phyloP scores from a whole-genome alignment of 805 yeast species.

The Nakazawaea wyomingensis region DNA sequence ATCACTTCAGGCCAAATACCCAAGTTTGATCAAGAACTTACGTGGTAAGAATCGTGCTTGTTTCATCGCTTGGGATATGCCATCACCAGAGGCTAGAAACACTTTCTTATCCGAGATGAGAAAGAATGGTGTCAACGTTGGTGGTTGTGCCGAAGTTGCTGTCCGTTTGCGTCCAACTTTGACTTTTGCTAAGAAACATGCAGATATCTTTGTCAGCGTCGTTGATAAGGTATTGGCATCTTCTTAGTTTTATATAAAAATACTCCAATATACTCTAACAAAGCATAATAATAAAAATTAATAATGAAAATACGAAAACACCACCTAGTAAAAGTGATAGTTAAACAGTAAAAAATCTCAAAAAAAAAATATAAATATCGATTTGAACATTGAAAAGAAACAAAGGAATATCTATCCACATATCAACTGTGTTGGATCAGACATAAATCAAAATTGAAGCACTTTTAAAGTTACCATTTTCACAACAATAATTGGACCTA shows the following conservation, averaged over 20 bases:
- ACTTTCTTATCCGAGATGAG: slow-evolving; percentile 40
- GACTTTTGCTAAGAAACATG: slow-evolving; percentile 57
- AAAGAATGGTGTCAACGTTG: slow-evolving; percentile 54
- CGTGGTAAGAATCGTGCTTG: slow-evolving; percentile 63
- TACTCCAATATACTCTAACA: no score
- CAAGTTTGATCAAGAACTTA: slow-evolving; percentile 39
- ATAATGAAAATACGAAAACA: no score
- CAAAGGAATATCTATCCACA: no score
- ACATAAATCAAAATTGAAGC: no score
- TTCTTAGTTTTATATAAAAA: not conserved
- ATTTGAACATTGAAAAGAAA: no score
- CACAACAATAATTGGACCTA: no score
- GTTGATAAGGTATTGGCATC: slow-evolving; percentile 28
- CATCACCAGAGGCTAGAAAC: slow-evolving; percentile 38
- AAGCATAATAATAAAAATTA: no score
- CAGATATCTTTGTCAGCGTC: slow-evolving; percentile 47
- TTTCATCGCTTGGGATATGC: slow-evolving; percentile 61
- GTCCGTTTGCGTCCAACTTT: slow-evolving; percentile 64
- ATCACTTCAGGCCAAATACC: slow-evolving; percentile 33
- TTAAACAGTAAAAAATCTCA: no score
- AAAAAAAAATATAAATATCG: no score
- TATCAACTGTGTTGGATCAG: no score
- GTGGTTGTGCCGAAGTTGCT: slow-evolving; percentile 59
- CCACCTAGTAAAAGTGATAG: no score
- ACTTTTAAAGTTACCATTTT: no score